A percentile compares a stretch with the other conserved stretches of the same genome.
phyloP scores from a whole-genome alignment of 208 protist genomes.

The Leishmania tropica region DNA sequence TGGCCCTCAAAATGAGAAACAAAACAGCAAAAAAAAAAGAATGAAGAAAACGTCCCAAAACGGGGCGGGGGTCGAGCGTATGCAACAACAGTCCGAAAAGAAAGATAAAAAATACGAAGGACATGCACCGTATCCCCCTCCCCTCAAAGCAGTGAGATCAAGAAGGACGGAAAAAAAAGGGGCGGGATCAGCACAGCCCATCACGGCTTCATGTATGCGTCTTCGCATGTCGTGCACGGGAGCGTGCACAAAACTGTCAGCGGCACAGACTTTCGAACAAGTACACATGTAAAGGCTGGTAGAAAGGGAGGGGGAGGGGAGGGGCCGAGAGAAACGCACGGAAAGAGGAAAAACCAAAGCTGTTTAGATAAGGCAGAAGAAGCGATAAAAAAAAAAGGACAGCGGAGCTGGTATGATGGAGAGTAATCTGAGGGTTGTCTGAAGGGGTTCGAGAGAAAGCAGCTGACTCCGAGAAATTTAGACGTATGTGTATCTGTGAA shows the following conservation, averaged over 20 bases:
- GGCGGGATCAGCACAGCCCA: background rate
- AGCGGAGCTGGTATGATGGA: background rate
- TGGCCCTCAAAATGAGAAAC: background rate
- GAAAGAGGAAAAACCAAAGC: background rate
- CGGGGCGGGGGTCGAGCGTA: background rate
- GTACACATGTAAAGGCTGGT: background rate
- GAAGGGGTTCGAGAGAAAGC: background rate
- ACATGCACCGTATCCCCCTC: background rate
- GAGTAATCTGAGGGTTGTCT: background rate
- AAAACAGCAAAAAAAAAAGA: constrained; percentile 2
- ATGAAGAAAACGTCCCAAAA: background rate
- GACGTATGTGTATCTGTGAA: background rate
- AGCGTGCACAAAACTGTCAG: background rate
- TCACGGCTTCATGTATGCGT: background rate
- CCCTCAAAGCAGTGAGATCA: background rate
- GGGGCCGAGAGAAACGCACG: background rate
- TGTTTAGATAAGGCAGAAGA: background rate
- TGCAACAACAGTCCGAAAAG: background rate
- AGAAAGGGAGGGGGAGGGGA: background rate
- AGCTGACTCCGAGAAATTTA: background rate
- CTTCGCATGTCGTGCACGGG: background rate
- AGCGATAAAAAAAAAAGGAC: background rate
- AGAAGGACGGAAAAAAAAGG: background rate
- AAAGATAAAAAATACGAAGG: constrained; percentile 21
- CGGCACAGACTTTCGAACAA: background rate